Evolutionary conservation across 192 early-diverging fungal genomes (phyloP), one percentile per base, ranked within the genome.

Genomic region (Coemansia sp.): DNA sequence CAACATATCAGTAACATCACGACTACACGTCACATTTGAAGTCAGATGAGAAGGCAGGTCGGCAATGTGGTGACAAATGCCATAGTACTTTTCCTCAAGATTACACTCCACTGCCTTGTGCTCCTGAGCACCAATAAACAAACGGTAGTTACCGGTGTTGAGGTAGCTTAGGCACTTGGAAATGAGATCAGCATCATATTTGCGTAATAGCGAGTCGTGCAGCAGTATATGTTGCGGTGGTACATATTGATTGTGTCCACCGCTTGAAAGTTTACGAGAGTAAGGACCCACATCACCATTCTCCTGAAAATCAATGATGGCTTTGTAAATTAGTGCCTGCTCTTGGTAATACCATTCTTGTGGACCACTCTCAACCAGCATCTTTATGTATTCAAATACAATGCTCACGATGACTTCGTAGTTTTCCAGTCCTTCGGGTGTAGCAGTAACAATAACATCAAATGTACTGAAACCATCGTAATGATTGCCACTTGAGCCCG

Each of bases 81-180:
- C 89, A 69, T 96, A 98, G 85, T 89, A 91, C 24, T 79, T 59
- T 39, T 93, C 93, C 59, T 85, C 86, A 35, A 77, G 40, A 10
- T 72, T 64, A 46, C 77, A 67, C 3, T 75, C 60, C 7, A 77
- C 65, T 4, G n/a, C 31, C 6, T 33, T 67, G 57, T 72, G 66
- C 24, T 51, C 50, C 51, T 86, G 81, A 6, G 76, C 75, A 0
- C 77, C 57, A 16, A 88, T 27, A 4, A 78, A 67, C 11, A 85
- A 19, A 6, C 67, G 84, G 75, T 89, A 91, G 64, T 89, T 88
- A 21, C 89, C 80, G 11, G 81, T 69, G 0, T 74, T 51, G 11
- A 94, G 81, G 14, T 79, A 79, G 16, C 81, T 50, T n/a, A 94
- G 66, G 41, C 85, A 75, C 14, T 86, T 73, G 44, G 86, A 51